Evolutionary conservation across 2,329 filamentous ascomycete genomes (phyloP).

Genomic region (Akanthomyces uredinophilus): DNA sequence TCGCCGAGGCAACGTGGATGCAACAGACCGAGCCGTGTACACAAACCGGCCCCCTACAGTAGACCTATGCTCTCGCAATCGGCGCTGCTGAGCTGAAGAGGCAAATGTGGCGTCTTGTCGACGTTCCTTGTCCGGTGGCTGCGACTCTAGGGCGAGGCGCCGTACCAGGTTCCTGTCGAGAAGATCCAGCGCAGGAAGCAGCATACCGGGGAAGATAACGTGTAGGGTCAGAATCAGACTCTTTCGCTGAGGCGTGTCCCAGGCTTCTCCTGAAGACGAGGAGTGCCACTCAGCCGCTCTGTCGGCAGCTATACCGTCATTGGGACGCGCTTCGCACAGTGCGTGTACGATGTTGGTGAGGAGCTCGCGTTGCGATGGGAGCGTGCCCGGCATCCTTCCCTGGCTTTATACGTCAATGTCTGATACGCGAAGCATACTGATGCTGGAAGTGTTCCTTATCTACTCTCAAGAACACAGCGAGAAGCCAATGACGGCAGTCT

Average conservation of each 20-base stretch:
- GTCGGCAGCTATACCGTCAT: neutral
- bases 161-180: constrained; percentile 73
- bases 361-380: constrained; percentile 36
- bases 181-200: constrained; percentile 82
- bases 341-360: constrained; percentile 45
- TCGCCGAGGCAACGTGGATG: constrained; percentile 22
- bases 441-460: neutral
- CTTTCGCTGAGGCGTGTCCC: constrained; percentile 30
- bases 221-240: constrained; percentile 73
- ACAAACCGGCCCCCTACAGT: neutral
- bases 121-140: neutral
- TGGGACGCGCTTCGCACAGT: constrained; percentile 24
- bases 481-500: neutral
- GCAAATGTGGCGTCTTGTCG: constrained; percentile 29
- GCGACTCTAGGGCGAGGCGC: constrained; percentile 33
- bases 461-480: neutral
- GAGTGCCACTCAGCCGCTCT: neutral
- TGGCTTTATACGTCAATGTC: neutral
- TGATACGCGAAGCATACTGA: neutral
- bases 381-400: constrained; percentile 17
- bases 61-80: neutral
- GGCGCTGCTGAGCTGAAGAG: constrained; percentile 18
- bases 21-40: constrained; percentile 18
- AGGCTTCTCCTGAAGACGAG: constrained; percentile 1
- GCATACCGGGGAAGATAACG: constrained; percentile 72